Conservation (phyloP, 257 asterid species). For the Solanum pennellii region DNA sequence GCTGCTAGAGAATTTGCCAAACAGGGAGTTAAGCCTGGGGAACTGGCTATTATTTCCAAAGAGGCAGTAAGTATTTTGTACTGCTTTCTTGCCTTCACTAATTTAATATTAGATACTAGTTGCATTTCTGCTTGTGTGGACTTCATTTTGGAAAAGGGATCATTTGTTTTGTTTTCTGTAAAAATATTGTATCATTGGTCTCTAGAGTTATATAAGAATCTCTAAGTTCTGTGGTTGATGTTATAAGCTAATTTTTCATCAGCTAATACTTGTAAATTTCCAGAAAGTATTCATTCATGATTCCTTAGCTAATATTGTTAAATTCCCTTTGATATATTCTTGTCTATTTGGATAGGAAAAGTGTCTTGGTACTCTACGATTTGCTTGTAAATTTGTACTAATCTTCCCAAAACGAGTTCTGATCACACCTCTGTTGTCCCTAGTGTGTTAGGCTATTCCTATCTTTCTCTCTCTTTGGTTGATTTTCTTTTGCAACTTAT, state of each 20-base stretch:
- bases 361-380: not conserved
- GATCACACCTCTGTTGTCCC: not conserved
- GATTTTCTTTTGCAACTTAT: not conserved
- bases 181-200: not conserved
- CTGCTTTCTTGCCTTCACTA: not conserved
- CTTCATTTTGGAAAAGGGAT: not conserved
- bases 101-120: not conserved
- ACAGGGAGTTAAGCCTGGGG: slow-evolving; percentile 85
- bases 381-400: not conserved
- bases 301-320: not conserved
- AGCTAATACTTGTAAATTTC: not conserved
- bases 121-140: not conserved
- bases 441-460: not conserved
- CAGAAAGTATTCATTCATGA: not conserved
- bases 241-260: not conserved
- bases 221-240: not conserved
- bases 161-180: not conserved
- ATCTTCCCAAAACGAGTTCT: not conserved
- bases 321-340: not conserved
- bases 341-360: not conserved
- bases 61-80: slow-evolving; percentile 59
- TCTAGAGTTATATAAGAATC: not conserved
- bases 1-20: slow-evolving; percentile 93
- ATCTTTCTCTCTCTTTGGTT: not conserved
- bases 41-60: slow-evolving; percentile 83